Base-by-base conservation (phyloP, 768 basidiomycete genomes). In the Suillus occidentalis region DNA sequence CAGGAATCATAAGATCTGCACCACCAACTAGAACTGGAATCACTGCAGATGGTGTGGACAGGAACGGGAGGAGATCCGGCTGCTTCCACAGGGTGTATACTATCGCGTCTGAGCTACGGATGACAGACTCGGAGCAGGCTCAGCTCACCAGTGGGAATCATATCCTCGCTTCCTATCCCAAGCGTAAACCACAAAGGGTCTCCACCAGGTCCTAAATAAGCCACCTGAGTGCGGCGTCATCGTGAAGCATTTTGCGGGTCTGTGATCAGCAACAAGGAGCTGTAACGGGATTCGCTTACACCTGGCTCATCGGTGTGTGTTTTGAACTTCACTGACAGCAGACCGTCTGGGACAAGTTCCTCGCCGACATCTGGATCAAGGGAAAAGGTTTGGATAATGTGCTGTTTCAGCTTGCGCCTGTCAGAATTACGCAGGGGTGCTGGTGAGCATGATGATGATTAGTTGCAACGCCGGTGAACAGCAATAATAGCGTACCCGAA, bases 21-120 rank as follows among this genome's bases (percentile, higher is more conserved):
- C 94, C 93, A 12, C 85, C 86, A 4, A 86, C 78, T 14, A 95
- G 82, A 31, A 88, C 81, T 1, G 89, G 89, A 43, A 94, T 85
- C 36, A 93, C 92, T 13, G 85, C 77, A 2, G 84, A 73, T 3
- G 91, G 90, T 0, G 92, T 93, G 3, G 87, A 85, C n/a, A 95
- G 68, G 65, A 83, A 83, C 0, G 91, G 90, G 10, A 95, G 80
- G 1, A 95, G 77, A 45, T 85, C 81, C 12, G 84, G 83, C 49
- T 84, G 84, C 72, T 90, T 92, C 90, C 91, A 92, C 28, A 95
- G 75, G 0, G 92, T 91, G 72, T 93, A 93, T 20, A 92, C 84
- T 85, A 56, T 52, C 36, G n/a, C 25, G 20, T 28, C 55, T 34
- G 64, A 62, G 42, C 18, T 39, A 34, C 25, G 31, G 66, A 42